phyloP scores from a whole-genome alignment of 495 filamentous ascomycete genomes.

The Chaetomium cochliodes region DNA sequence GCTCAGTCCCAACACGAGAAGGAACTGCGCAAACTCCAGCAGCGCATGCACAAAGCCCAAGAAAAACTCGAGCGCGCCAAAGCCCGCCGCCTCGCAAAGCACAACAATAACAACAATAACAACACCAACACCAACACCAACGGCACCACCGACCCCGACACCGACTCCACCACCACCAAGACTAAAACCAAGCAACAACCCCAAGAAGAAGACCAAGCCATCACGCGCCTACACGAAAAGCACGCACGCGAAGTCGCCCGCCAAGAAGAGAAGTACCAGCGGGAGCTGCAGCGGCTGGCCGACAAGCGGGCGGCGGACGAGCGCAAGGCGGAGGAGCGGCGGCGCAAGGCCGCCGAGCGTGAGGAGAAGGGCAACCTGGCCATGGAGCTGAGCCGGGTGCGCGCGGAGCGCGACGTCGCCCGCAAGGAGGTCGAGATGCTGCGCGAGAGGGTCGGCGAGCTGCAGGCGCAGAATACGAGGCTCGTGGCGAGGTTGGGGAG shows the following conservation, averaged over 20 bases:
- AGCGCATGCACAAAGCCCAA: slow-evolving; percentile 66
- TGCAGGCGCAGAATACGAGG: slow-evolving; percentile 66
- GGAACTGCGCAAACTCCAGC: slow-evolving; percentile 71
- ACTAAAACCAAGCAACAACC: not conserved
- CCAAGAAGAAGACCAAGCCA: slow-evolving; percentile 34
- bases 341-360: slow-evolving; percentile 53
- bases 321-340: slow-evolving; percentile 59
- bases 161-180: not conserved
- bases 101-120: slow-evolving; percentile 35
- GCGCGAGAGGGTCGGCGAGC: slow-evolving; percentile 57
- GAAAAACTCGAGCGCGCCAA: slow-evolving; percentile 61
- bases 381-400: slow-evolving; percentile 52
- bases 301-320: slow-evolving; percentile 58
- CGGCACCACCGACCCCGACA: not conserved
- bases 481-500: slow-evolving; percentile 53
- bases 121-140: not conserved
- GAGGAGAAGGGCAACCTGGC: slow-evolving; percentile 51
- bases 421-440: slow-evolving; percentile 61
- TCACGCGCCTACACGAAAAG: slow-evolving; percentile 57
- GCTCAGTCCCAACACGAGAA: slow-evolving; percentile 58
- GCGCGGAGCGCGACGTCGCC: slow-evolving; percentile 56
- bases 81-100: slow-evolving; percentile 45
- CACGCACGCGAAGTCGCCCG: slow-evolving; percentile 59
- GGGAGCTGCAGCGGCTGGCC: slow-evolving; percentile 62
- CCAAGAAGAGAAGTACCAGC: slow-evolving; percentile 63